Evolutionary conservation across 805 yeast species (phyloP).

Genomic region (Cyberlindnera nakhonratchasimensis): DNA sequence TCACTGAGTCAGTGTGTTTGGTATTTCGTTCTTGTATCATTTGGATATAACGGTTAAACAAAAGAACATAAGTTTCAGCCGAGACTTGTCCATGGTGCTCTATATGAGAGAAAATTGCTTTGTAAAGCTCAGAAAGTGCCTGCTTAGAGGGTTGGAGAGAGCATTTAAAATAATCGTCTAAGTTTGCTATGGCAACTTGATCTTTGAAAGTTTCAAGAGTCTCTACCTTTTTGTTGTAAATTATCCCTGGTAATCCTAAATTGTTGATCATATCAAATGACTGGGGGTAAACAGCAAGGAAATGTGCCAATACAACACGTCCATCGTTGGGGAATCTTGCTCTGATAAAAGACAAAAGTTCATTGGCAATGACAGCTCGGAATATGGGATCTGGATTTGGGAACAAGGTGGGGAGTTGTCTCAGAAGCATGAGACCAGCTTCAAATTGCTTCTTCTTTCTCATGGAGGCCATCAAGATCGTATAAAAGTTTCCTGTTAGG

Average conservation of each 20-base stretch:
- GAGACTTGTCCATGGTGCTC: slow-evolving; percentile 5
- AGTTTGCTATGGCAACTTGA: slow-evolving; percentile 8
- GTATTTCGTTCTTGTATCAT: not conserved
- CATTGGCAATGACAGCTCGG: slow-evolving; percentile 14
- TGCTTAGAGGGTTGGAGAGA: slow-evolving; percentile 12
- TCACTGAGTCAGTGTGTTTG: slow-evolving; percentile 14
- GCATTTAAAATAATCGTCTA: slow-evolving; percentile 11
- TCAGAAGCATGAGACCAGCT: slow-evolving; percentile 16
- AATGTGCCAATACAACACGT: slow-evolving; percentile 23
- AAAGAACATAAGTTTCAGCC: not conserved
- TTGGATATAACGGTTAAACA: slow-evolving; percentile 7
- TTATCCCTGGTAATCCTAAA: slow-evolving; percentile 18
- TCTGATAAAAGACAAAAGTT: slow-evolving; percentile 18
- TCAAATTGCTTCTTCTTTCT: slow-evolving; percentile 21
- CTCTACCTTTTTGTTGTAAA: slow-evolving; percentile 7
- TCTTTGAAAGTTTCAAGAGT: not conserved
- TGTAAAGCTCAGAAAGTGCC: slow-evolving; percentile 20
- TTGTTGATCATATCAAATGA: slow-evolving; percentile 13
- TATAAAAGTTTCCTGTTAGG: slow-evolving; percentile 17
- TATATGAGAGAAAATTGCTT: slow-evolving; percentile 13
- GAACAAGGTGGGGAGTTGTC: slow-evolving; percentile 17
- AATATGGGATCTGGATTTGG: slow-evolving; percentile 6
- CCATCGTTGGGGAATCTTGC: slow-evolving; percentile 21
- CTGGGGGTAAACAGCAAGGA: slow-evolving; percentile 19
- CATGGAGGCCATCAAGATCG: slow-evolving; percentile 17